Base-by-base conservation (phyloP, 1,139 yeast genomes). In the Candida pseudoviswanathii region DNA sequence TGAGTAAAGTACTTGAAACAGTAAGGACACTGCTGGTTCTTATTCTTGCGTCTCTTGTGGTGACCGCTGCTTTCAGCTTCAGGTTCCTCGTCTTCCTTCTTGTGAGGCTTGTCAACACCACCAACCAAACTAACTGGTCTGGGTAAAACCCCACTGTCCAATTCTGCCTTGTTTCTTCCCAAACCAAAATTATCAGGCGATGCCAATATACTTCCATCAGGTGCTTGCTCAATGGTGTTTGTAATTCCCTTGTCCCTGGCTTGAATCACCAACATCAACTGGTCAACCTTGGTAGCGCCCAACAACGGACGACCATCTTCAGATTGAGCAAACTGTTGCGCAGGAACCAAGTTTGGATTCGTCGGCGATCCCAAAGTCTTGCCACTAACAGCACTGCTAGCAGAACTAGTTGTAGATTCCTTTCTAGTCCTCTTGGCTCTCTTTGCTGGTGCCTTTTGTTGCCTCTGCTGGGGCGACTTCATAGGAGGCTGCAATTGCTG, bases 261-360 rank as follows among this genome's bases (percentile, higher is more conserved):
- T 65, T 91, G 96, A 49, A 91, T 86, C 34, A 90, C 89, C 51
- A 91, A 75, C 96, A 91, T 89, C 61, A 91, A 71, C 60, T 87
- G 95, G 66, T 91, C 97, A 40, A 91, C 89, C 62, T 87, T 87
- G 0, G 97, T 89, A 2, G 94, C 91, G 0, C 96, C 97, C 11
- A 89, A 68, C 32, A 85, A 70, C 4, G 92, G 92, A 44, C 86
- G 71, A 1, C 84, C 85, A 60, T 82, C 85, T 43, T 81, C 86
- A 3, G 66, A 65, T 48, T 71, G 73, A 22, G 73, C 72, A 39
- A 73, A 66, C 48, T 77, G 81, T 53, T 76, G 80, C 0, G 77
- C 78, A 3, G 81, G 73, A 22, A 77, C 73, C 43, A 76, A 60
- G 43, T 61, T 60, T 4, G 48, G 45, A 44, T 52, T 32, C 36